A percentile compares a stretch with the other conserved stretches of the same genome.
Conservation (phyloP, 2,329 filamentous ascomycete genomes). For the Berkeleyomyces basicola region DNA sequence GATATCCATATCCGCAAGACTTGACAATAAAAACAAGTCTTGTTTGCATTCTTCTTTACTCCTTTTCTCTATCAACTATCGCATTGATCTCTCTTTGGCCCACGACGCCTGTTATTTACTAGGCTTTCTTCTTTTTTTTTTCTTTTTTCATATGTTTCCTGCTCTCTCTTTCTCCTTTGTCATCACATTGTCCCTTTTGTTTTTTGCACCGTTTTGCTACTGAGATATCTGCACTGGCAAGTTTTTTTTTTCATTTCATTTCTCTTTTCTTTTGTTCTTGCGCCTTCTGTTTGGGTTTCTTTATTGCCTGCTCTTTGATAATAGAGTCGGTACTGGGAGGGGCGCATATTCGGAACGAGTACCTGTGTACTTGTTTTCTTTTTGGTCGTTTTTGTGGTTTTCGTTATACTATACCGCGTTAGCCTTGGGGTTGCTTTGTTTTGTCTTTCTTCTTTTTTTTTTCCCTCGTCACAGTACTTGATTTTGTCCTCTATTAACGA, state of each 20-base stretch:
- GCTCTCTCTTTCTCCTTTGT: not conserved
- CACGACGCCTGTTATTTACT: not conserved
- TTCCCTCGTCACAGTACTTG: not conserved
- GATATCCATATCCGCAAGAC: no score
- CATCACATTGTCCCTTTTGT: not conserved
- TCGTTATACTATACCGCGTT: not conserved
- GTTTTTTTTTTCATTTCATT: not conserved
- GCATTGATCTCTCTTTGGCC: not conserved
- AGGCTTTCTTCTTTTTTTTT: not conserved
- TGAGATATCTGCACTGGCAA: conserved; percentile 4
- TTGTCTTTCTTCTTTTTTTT: not conserved
- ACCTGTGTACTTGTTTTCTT: not conserved
- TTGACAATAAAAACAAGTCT: no score
- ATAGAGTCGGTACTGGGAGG: not conserved
- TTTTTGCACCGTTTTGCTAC: not conserved
- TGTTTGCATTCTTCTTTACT: not conserved
- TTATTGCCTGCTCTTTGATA: not conserved
- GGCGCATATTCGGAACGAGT: not conserved
- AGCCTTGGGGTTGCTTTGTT: not conserved
- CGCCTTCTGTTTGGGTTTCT: not conserved
- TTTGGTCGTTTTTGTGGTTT: not conserved
- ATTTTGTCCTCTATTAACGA: not conserved
- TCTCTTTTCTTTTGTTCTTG: not conserved
- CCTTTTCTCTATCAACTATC: not conserved
- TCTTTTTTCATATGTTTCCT: not conserved